Percentiles rank a stretch among this genome's conserved stretches.
These are phyloP conservation scores for Eucalyptus regnans DNA, from an alignment of 345 rosid genomes.

Conservation along the genomic window DNA sequence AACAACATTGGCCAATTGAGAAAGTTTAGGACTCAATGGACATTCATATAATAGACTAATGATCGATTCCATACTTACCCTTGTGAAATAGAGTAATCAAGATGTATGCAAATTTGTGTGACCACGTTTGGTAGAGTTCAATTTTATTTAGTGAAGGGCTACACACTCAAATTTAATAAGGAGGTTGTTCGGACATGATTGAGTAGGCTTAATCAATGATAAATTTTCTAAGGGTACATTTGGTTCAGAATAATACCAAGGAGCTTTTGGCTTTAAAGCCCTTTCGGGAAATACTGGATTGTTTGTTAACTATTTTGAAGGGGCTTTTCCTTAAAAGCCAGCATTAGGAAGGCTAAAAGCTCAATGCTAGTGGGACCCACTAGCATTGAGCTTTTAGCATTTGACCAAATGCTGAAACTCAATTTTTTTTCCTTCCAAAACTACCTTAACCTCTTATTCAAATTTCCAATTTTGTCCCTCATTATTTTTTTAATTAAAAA, in stretches of 20 bases:
- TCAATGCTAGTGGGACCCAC: no score
- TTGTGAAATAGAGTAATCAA: background rate
- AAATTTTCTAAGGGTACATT: background rate
- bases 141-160: background rate
- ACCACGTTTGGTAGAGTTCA: background rate
- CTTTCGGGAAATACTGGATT: fast-evolving
- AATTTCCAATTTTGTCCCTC: no score
- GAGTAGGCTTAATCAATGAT: background rate
- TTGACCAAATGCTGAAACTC: no score
- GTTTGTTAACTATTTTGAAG: no score
- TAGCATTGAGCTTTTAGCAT: no score
- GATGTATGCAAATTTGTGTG: background rate
- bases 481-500: no score
- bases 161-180: background rate
- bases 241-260: no score
- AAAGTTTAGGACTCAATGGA: background rate
- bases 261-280: no score
- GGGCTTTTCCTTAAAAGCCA: no score
- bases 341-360: no score
- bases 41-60: background rate
- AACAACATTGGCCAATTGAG: background rate
- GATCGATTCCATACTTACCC: background rate
- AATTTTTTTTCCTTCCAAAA: no score
- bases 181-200: background rate
- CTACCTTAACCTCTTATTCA: no score